Evolutionary conservation across 2,329 filamentous ascomycete genomes (phyloP), one percentile per base, ranked within the genome.

Genomic region (Neurospora crassa): DNA sequence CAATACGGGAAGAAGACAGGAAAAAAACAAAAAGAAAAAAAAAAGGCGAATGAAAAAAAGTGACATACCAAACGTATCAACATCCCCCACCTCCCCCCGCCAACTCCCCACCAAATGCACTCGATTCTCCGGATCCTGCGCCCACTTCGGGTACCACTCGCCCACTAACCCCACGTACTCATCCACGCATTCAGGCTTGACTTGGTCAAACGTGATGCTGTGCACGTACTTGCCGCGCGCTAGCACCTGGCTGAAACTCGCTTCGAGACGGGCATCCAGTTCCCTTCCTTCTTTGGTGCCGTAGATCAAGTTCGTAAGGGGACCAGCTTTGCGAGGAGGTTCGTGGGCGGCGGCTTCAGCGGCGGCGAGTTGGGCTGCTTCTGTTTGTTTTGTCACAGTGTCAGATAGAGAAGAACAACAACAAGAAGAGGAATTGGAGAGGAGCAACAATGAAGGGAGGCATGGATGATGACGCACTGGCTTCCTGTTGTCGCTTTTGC

Each of bases 201-300:
- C 96, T 73, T 96, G 89, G 84, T 99, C 96, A 79, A 97, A 93
- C 72, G 97, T 94, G 80, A 99, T 97, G 67, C 94, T 96, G 82
- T 99, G 96, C 70, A 99, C 94, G 79, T 99, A 99, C 84, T 99
- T 99, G 79, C 96, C 96, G 75, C 96, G 89, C 34, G 96, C 96
- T 67, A 99, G 85, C 67, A 98, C 92, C 81, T 97, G 94, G 69
- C 92, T 96, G 84, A 98, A 99, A 79, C 92, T 96, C 72, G 94
- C 90, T 84, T 98, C 94, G 78, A 99, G 95, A 83, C 98, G 95
- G 74, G 92, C 92, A 79, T 99, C 96, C 80, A 97, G 89, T 83
- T 97, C 92, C 73, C 94, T 90, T 41, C 94, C 96, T 82, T 98
- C 95, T 79, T 96, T 94, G 16, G 96, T 99, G 78, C 96, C 96